Conservation (phyloP, 2,329 filamentous ascomycete genomes). For the Phialemoniopsis sp. region DNA sequence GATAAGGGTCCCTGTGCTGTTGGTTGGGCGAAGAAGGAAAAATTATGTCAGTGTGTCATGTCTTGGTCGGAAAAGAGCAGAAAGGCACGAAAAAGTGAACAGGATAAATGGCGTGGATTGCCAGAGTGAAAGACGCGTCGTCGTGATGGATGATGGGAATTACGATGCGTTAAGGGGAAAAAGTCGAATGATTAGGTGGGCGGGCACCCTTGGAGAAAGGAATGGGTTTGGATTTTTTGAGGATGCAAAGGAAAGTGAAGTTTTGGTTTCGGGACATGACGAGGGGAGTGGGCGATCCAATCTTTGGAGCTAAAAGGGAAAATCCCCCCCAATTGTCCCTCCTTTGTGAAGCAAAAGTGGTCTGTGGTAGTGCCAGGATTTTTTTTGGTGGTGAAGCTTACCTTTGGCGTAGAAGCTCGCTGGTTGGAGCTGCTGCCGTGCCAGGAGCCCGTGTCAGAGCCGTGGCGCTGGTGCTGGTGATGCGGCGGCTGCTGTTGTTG, state of each 20-base stretch:
- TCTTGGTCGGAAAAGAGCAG: too few relatives aligned
- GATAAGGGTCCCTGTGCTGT: slow-evolving; percentile 48
- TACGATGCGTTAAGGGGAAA: too few relatives aligned
- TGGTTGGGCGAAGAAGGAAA: slow-evolving; percentile 10
- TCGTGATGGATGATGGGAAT: too few relatives aligned
- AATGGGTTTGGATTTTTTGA: neutral
- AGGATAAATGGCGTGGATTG: slow-evolving; percentile 1
- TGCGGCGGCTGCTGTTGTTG: too few relatives aligned
- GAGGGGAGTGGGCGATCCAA: slow-evolving; percentile 3
- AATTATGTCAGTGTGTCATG: too few relatives aligned
- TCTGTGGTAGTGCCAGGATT: slow-evolving; percentile 5
- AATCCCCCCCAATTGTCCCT: neutral
- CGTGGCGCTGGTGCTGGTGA: slow-evolving; percentile 12
- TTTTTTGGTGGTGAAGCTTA: slow-evolving; percentile 23
- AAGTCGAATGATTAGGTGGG: too few relatives aligned
- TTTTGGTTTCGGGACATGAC: too few relatives aligned
- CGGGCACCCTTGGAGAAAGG: slow-evolving; percentile 1
- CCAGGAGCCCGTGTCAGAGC: slow-evolving; percentile 39
- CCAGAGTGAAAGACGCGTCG: slow-evolving; percentile 6
- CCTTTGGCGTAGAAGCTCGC: slow-evolving; percentile 41
- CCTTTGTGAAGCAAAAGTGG: slow-evolving; percentile 13
- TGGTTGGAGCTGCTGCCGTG: slow-evolving; percentile 28
- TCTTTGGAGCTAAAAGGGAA: slow-evolving; percentile 10
- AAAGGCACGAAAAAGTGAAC: too few relatives aligned
- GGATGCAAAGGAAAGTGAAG: slow-evolving; percentile 2